Evolutionary conservation across 1,139 yeast species (phyloP).

Genomic region (Saccharomyces hybrid): DNA sequence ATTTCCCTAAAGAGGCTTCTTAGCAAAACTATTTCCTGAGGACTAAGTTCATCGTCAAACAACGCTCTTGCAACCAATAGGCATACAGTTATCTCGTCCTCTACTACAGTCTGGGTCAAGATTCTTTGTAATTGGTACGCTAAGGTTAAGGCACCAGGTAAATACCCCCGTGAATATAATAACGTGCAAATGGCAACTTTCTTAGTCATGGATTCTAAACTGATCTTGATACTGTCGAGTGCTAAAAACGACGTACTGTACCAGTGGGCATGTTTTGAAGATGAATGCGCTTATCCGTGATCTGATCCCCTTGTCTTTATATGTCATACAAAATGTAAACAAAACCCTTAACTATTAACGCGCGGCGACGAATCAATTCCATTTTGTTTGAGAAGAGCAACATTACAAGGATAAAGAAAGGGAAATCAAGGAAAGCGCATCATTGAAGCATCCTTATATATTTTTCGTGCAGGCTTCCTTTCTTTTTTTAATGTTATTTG

Average conservation of each 20-base stretch:
- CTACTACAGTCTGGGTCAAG: conserved; percentile 6
- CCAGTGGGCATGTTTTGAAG: background rate
- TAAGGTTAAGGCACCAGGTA: conserved; percentile 70
- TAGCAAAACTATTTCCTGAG: conserved; percentile 14
- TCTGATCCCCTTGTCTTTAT: background rate
- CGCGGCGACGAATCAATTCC: background rate
- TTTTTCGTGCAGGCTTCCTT: background rate
- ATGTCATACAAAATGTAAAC: background rate
- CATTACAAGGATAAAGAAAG: background rate
- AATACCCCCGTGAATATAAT: conserved; percentile 54
- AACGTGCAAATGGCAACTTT: conserved; percentile 55
- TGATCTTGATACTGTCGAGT: background rate
- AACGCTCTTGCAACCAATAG: conserved; percentile 20
- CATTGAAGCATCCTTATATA: too few species aligned
- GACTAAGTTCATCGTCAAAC: conserved; percentile 14
- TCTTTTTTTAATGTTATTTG: background rate
- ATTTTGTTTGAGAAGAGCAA: background rate
- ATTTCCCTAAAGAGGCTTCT: conserved; percentile 27
- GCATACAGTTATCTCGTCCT: conserved; percentile 10
- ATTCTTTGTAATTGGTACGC: conserved; percentile 33
- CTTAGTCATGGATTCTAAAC: conserved; percentile 6
- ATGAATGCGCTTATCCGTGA: background rate
- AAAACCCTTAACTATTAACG: background rate
- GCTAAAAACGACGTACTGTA: background rate
- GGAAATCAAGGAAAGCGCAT: background rate